Base-by-base conservation (phyloP, 768 basidiomycete genomes). In the Leucosporidium yakuticum region DNA sequence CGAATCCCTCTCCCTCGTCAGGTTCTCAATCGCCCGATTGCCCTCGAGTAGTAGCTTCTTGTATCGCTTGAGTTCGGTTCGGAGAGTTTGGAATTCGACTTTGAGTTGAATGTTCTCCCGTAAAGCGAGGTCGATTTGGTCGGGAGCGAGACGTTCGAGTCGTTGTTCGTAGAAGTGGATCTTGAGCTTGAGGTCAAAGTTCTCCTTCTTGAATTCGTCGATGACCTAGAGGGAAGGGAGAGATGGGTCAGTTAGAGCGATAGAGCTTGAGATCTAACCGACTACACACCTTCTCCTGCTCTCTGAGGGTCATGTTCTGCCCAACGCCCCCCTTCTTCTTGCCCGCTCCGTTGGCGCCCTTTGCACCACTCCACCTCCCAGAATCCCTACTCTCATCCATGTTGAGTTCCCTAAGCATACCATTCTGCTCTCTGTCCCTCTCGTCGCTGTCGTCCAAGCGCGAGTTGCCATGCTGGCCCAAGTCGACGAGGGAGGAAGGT, bases 111-210 rank as follows among this genome's bases (percentile, higher is more conserved):
- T 83, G 76, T 90, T 90, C 71, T 94, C 91, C 75, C 89, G 79
- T 34, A 90, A 77, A 0, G 83, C 86, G 64, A 85, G 82, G 75
- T 96, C 89, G 77, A 94, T 89, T 76, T 96, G 89, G 77, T 95
- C 92, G 15, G 73, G 73, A 11, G 71, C 69, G 58, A 93, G 85
- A 74, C 90, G 86, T 3, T 88, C 88, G 19, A 99, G 84, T 55
- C 90, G 87, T 75, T 98, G 92, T 79, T 97, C 91, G 53, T 96
- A 84, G 77, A 96, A 95, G 77, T 96, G 92, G 4, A 97, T 90
- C 67, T 92, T 90, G 61, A 98, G 84, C 79, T 97, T 96, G 77
- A 99, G 87, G 76, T 88, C 88, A 78, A 98, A 97, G 82, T 95
- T 95, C 78, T 98, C 94, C 78, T 94, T 96, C 81, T 95, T 93